Evolutionary conservation across 768 basidiomycete species (phyloP), one percentile per base, ranked within the genome.

Genomic region (Cystoderma amianthinum): DNA sequence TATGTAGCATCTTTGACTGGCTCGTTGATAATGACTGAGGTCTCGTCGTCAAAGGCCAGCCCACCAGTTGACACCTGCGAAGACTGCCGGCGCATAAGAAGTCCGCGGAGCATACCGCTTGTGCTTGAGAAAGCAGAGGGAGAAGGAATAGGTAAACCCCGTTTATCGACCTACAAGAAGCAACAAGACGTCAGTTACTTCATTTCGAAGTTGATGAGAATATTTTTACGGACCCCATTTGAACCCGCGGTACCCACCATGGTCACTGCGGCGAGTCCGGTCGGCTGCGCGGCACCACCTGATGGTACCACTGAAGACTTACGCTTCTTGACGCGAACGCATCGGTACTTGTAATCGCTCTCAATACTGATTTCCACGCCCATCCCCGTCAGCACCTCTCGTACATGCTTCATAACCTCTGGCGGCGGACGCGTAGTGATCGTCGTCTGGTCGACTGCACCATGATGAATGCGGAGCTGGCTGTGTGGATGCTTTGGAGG

Each of bases 11-110:
- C 76, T n/a, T 54, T 49, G 28, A 59, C 38, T 1, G 71, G 63
- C 44, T 79, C 78, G 19, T 55, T 58, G 16, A 68, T 49, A n/a
- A 69, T 55, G 24, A 69, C 61, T 35, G 65, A 61, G 20, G 55
- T 59, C 43, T 80, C 78, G 40, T 75, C 66, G 24, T 79, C 76
- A 46, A 72, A 64, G 3, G 72, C 66, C 11, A 72, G 52, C 17
- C 63, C 63, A 7, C 34, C 34, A 7, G 61, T 54, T 1, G 80
- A 78, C 12, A 83, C 82, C 56, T 95, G 90, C 12, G 91, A 91
- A 1, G 88, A 87, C 53, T 94, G 90, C 18, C 93, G 76, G 21
- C 92, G 82, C 80, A 94, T 89, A 32, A 95, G 73, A 38, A 95
- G 68, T 5, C 90, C 90, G 34, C 86, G 80, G 23, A 95, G 76